Evolutionary conservation across 2,329 filamentous ascomycete genomes (phyloP), one percentile per base, ranked within the genome.

Genomic region (Cadophora gregata): DNA sequence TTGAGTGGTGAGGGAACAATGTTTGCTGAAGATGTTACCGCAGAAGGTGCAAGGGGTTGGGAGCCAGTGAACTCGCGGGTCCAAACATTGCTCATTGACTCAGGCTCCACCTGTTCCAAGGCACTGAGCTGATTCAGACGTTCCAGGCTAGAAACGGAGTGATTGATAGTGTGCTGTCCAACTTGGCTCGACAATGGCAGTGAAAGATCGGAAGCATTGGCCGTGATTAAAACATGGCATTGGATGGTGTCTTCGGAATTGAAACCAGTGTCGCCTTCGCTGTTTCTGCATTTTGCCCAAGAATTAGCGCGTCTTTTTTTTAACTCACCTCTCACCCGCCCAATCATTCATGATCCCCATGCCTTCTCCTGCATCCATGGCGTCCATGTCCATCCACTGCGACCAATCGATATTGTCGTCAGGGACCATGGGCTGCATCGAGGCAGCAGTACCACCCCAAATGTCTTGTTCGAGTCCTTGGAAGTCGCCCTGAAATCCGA

Each of bases 401-500:
- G 31, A 58, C 55, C 55, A 58, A 36, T 58, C 21, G 33, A 58
- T 14, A 24, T 42, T 21, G 10, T 25, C 33, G 12, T 42, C 33
- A 24, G 31, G 19, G n/a, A 36, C 31, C 55, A 58, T 24, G 12
- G 51, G 29, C 53, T 3, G 63, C 62, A 60, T 63, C 56, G 36
- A 60, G 24, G 25, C 59, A 58, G 27, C 9, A 4, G 42, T 47
- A 47, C 42, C 42, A 47, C 42, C 42, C 42, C 19, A 47, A 21
- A 47, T 47, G 19, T 21, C 42, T 2, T 21, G 42, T 9, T 47
- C 42, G 42, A 47, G 19, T 47, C 42, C 14, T 31, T 50, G 59
- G 62, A 27, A 59, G 48, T 47, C 48, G 36, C 59, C 25, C 56
- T 66, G 50, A 36, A 25, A 36, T 8, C 7, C 33, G 8, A 2